Evolutionary conservation across 2,329 filamentous ascomycete genomes (phyloP), one percentile per base, ranked within the genome.

Genomic region (Penicillium occitanis): DNA sequence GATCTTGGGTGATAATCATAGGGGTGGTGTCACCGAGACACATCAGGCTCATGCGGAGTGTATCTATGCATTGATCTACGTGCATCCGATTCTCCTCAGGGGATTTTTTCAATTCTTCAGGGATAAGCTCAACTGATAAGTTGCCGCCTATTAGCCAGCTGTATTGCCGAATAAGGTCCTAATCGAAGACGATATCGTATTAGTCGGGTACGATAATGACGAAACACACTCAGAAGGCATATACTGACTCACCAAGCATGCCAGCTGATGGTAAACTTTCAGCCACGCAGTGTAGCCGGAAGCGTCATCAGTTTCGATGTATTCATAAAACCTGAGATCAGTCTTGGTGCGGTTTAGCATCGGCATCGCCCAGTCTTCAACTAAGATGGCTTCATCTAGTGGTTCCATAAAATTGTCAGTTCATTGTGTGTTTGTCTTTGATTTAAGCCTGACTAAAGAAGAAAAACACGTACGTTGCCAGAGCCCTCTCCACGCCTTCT

Each of bases 141-240:
- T 42, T 57, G 17, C 50, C 61, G 22, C 19, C 35, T 25, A 42
- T 19, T 35, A 63, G 17, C 61, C 61, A 63, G 33, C 48, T 63
- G n/a, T 63, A 63, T 35, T 63, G 61, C n/a, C 61, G 61, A 19
- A 63, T 63, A 30, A 63, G 22, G 22, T 63, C 61, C 61, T 63
- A 22, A 51, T n/a, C 4, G 33, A 11, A 42, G 30, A 17, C 2
- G 8, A 25, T 42, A 40, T 22, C n/a, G n/a, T 30, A n/a, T 42
- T 28, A 59, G 33, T 30, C 19, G 19, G 55, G 33, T 35, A 61
- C n/a, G 17, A 46, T 3, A 46, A 46, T 19, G 7, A 46, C 6
- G 1, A 19, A 46, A 19, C 40, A 8, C 17, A 46, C 19, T 46
- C 6, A 46, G 7, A 2, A 46, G 42, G n/a, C 3, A 19, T 46